phyloP scores from a whole-genome alignment of 2,329 filamentous ascomycete species.

The Beauveria medogensis region DNA sequence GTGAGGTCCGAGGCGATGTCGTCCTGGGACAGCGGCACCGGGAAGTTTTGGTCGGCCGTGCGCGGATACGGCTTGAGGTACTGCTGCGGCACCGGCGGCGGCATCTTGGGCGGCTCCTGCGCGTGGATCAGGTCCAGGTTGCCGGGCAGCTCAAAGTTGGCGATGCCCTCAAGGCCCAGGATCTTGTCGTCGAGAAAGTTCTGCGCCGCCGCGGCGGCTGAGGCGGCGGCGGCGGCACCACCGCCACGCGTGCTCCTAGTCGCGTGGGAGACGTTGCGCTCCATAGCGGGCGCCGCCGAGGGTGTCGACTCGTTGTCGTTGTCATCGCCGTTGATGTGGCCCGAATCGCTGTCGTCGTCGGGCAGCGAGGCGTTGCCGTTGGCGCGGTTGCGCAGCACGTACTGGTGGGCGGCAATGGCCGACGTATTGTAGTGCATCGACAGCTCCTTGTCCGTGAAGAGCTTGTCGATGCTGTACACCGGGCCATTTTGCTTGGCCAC shows the following conservation, averaged over 20 bases:
- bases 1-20: conserved; percentile 48
- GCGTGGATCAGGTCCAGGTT: conserved; percentile 50
- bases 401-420: conserved; percentile 53
- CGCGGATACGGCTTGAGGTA: conserved; percentile 51
- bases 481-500: conserved; percentile 49
- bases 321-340: conserved; percentile 41
- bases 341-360: conserved; percentile 46
- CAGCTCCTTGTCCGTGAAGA: conserved; percentile 64
- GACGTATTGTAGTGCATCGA: conserved; percentile 57
- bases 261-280: conserved; percentile 55
- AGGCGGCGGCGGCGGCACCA: neutral
- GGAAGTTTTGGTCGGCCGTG: conserved; percentile 48
- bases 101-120: conserved; percentile 49
- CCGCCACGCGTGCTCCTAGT: conserved; percentile 54
- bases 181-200: conserved; percentile 51
- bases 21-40: conserved; percentile 40
- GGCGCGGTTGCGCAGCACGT: conserved; percentile 49
- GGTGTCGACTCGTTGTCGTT: conserved; percentile 38
- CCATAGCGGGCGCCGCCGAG: conserved; percentile 47
- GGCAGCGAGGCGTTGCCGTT: conserved; percentile 43
- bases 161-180: conserved; percentile 51
- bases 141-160: conserved; percentile 49
- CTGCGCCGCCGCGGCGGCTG: conserved; percentile 24
- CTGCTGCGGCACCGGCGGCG: conserved; percentile 46
- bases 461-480: conserved; percentile 59